Evolutionary conservation across 1,284 basidiomycete species (phyloP).

Genomic region (Apiotrichum akiyoshidainum): DNA sequence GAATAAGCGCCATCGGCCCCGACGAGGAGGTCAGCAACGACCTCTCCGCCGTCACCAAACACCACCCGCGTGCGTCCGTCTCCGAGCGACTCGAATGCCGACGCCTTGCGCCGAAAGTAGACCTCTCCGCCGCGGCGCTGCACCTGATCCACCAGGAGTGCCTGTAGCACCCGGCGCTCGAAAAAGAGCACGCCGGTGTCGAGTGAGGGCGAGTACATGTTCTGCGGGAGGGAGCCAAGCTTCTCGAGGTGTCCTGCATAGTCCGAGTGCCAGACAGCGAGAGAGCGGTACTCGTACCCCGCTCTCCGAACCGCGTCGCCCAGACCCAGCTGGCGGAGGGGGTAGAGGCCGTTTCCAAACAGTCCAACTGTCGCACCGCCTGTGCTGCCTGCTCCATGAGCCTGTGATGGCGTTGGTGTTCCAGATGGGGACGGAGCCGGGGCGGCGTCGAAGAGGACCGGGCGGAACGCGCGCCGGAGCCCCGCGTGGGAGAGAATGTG

Average conservation of each 20-base stretch:
- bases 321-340: background rate
- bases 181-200: conserved; percentile 1
- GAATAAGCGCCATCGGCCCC: conserved; percentile 8
- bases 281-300: conserved; percentile 1
- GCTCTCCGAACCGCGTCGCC: background rate
- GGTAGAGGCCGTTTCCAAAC: conserved; percentile 4
- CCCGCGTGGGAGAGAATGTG: background rate
- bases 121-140: background rate
- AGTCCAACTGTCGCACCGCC: background rate
- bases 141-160: conserved; percentile 4
- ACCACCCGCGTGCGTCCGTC: background rate
- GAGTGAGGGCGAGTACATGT: background rate
- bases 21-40: background rate
- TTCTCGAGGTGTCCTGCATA: background rate
- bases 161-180: conserved; percentile 7
- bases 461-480: background rate
- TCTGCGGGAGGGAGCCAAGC: background rate
- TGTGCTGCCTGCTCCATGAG: no score
- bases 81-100: background rate
- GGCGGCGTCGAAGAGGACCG: background rate
- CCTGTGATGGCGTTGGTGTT: background rate
- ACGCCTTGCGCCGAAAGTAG: background rate
- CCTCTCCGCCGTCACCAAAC: background rate
- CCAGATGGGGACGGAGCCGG: background rate
- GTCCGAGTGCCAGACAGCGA: background rate